Evolutionary conservation across 495 filamentous ascomycete species (phyloP), one percentile per base, ranked within the genome.

Genomic region (Aspergillus ellipticus): DNA sequence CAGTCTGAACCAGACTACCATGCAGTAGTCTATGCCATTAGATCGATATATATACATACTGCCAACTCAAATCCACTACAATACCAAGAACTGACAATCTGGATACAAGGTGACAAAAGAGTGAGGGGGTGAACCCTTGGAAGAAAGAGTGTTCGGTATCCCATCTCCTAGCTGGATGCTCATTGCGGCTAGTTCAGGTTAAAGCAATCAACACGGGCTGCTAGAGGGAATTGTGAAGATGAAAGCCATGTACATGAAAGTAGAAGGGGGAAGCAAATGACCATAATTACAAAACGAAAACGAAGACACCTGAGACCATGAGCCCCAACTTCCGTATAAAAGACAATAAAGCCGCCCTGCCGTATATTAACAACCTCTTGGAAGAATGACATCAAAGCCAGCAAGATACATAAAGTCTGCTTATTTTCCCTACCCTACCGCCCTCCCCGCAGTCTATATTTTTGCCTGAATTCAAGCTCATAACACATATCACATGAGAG

Each of bases 401-500:
- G 16, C 47, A 26, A 16, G 26, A 16, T 26, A 49, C 16, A 11
- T 28, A 33, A 33, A 28, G 47, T 49, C 11, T 11, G 17, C 26
- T 21, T 22, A 41, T 20, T 37, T 6, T 24, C 31, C 46, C 33
- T 29, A 2, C 6, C 31, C 31, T 20, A n/a, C n/a, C n/a, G n/a
- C n/a, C n/a, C n/a, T n/a, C n/a, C n/a, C 4, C 22, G 22, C 6
- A 19, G 19, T 28, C 17, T 42, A 21, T 48, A 5, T 19, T 48
- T 15, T 17, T 42, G 45, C 41, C 15, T 13, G 21, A 49, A 49
- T 26, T 48, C 43, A 49, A 11, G n/a, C 47, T 55, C 56, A 50
- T 56, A 60, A 57, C 53, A 49, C 52, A 59, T 56, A 42, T 56
- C 51, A 41, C 50, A 50, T 56, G 47, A 59, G n/a, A 33, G n/a